These are phyloP conservation scores for Cladosporium phlei DNA, from an alignment of 2,329 filamentous ascomycete genomes.

Conservation along the genomic window DNA sequence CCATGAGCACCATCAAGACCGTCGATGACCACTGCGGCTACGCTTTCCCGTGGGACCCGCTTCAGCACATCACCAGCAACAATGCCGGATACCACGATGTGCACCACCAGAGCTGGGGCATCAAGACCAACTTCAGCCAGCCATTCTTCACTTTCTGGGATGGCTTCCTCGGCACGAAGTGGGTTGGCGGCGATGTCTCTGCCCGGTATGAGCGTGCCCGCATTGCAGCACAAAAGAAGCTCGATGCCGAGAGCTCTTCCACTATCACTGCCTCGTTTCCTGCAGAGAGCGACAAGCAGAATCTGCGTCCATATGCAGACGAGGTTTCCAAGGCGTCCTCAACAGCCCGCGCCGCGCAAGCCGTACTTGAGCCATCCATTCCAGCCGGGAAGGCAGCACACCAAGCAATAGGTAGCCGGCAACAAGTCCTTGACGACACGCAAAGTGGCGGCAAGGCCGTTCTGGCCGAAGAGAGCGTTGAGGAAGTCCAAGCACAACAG, in stretches of 20 bases:
- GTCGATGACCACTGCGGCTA: slow-evolving; percentile 98
- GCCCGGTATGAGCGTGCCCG: slow-evolving; percentile 56
- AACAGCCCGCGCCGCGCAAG: slow-evolving; percentile 20
- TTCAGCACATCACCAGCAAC: slow-evolving; percentile 88
- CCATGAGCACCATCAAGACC: slow-evolving; percentile 85
- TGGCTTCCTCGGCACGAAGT: slow-evolving; percentile 72
- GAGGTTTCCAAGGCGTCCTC: slow-evolving; percentile 21
- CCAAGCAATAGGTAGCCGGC: slow-evolving; percentile 37
- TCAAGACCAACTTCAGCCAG: slow-evolving; percentile 82
- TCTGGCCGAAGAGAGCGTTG: slow-evolving; percentile 36
- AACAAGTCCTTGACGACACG: slow-evolving; percentile 38
- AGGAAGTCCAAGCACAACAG: slow-evolving; percentile 32
- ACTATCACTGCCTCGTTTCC: slow-evolving; percentile 16
- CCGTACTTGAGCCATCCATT: slow-evolving; percentile 21
- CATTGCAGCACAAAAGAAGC: slow-evolving; percentile 52
- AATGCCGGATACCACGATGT: slow-evolving; percentile 97
- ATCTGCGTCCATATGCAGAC: slow-evolving; percentile 24
- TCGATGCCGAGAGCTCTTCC: slow-evolving; percentile 44
- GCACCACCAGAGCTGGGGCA: slow-evolving; percentile 97
- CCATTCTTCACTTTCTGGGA: slow-evolving; percentile 98
- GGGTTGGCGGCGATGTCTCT: slow-evolving; percentile 63
- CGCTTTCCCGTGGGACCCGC: slow-evolving; percentile 86
- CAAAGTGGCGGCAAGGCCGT: slow-evolving; percentile 34
- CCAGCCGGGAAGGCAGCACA: slow-evolving; percentile 35
- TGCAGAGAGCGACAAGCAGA: slow-evolving; percentile 16